Evolutionary conservation across 2,329 filamentous ascomycete species (phyloP).

Genomic region (Colletotrichum sp.): DNA sequence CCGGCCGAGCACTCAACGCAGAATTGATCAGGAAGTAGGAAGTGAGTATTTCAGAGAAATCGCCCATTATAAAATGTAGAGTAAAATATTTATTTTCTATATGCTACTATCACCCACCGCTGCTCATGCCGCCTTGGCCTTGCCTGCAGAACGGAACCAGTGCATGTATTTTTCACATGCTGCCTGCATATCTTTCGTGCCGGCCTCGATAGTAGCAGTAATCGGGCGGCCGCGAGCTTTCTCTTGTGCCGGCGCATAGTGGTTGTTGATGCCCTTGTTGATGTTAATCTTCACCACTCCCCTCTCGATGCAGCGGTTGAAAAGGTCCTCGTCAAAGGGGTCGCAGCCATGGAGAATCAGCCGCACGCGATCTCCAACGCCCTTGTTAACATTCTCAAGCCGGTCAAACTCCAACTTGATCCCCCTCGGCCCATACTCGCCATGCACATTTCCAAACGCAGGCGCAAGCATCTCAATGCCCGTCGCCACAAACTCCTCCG

Average conservation of each 20-base stretch:
- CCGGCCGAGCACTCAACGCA: fast-evolving
- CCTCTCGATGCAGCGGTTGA: slow-evolving; percentile 53
- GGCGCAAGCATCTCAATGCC: slow-evolving; percentile 79
- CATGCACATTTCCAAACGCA: slow-evolving; percentile 79
- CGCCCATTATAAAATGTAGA: fast-evolving
- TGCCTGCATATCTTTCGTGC: neutral
- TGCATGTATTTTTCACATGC: neutral
- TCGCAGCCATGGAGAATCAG: slow-evolving; percentile 63
- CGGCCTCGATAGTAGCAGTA: slow-evolving; percentile 48
- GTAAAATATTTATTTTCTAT: neutral
- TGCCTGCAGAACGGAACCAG: neutral
- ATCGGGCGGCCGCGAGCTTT: slow-evolving; percentile 52
- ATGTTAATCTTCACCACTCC: slow-evolving; percentile 63
- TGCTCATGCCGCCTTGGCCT: neutral
- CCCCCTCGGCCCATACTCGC: slow-evolving; percentile 71
- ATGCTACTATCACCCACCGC: neutral
- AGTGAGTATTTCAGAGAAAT: neutral
- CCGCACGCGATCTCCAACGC: neutral
- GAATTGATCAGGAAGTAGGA: neutral
- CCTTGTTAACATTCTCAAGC: neutral
- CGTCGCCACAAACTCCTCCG: slow-evolving; percentile 71
- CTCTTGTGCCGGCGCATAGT: slow-evolving; percentile 48
- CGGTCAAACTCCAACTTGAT: slow-evolving; percentile 63
- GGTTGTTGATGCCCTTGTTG: slow-evolving; percentile 57
- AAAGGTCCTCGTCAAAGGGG: slow-evolving; percentile 53